A percentile compares a stretch with the other conserved stretches of the same genome.
phyloP scores from a whole-genome alignment of 2,329 filamentous ascomycete species.

The Pyricularia pennisetigena region DNA sequence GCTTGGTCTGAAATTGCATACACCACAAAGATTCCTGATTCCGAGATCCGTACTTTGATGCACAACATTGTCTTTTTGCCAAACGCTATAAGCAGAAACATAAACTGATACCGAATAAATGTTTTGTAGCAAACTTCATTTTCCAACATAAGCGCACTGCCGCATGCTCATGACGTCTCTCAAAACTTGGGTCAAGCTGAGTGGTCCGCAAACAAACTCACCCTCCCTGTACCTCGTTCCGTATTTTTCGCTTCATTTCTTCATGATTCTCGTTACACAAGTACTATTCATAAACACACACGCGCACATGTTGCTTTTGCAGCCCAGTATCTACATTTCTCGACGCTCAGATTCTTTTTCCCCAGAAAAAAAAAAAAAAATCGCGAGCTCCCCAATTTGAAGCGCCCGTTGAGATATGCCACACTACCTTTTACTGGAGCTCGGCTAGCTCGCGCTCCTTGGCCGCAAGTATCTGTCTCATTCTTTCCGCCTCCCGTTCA shows the following conservation, averaged over 20 bases:
- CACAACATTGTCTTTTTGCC: too few relatives aligned
- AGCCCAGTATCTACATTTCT: background rate
- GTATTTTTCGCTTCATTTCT: background rate
- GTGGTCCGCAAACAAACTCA: background rate
- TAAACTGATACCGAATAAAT: too few relatives aligned
- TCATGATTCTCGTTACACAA: background rate
- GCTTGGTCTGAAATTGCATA: background rate
- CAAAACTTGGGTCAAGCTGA: background rate
- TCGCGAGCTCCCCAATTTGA: background rate
- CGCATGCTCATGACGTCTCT: background rate
- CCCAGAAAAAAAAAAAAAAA: background rate
- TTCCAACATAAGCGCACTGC: background rate
- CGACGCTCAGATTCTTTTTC: too few relatives aligned
- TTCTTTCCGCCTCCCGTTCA: conserved; percentile 63
- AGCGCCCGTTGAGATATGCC: background rate
- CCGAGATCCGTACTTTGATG: background rate
- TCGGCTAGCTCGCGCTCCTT: conserved; percentile 65
- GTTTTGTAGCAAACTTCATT: background rate
- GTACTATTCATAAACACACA: background rate
- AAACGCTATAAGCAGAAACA: too few relatives aligned
- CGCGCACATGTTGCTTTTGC: background rate
- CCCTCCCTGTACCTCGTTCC: too few relatives aligned
- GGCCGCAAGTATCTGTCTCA: conserved; percentile 61
- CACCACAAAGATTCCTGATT: background rate
- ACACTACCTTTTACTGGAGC: conserved; percentile 10